Evolutionary conservation across 179 eudicot species (phyloP).

Genomic region (Silene coronaria): DNA sequence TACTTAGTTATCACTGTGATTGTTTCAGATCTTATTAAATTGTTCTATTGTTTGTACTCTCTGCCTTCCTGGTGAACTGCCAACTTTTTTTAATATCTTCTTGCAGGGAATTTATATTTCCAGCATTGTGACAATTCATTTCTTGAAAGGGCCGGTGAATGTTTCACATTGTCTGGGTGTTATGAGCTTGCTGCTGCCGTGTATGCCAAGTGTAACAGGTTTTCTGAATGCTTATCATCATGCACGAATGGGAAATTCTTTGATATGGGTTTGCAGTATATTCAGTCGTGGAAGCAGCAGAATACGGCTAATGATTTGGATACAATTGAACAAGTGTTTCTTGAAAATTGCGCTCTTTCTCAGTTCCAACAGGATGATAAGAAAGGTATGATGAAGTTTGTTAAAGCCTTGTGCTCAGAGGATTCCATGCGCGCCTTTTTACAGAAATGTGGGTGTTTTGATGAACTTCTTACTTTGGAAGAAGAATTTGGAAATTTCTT

Average conservation of each 20-base stretch:
- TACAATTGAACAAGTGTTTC: slow-evolving; percentile 39
- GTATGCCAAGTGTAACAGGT: slow-evolving; percentile 46
- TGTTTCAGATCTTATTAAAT: too few relatives aligned
- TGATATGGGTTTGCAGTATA: slow-evolving; percentile 52
- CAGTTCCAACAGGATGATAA: slow-evolving; percentile 30
- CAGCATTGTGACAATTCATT: slow-evolving; percentile 39
- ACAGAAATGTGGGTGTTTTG: slow-evolving; percentile 31
- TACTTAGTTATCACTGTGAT: neutral
- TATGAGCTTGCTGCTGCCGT: slow-evolving; percentile 53
- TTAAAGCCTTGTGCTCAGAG: slow-evolving; percentile 44
- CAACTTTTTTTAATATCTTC: too few relatives aligned
- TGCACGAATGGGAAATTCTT: slow-evolving; percentile 53
- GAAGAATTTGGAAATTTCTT: slow-evolving; percentile 46
- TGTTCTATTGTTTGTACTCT: neutral
- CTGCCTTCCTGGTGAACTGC: neutral
- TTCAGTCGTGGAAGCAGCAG: slow-evolving; percentile 50
- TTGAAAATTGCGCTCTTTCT: slow-evolving; percentile 46
- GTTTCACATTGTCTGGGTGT: slow-evolving; percentile 49
- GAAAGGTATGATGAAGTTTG: slow-evolving; percentile 47
- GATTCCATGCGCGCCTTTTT: slow-evolving; percentile 41
- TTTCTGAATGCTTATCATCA: slow-evolving; percentile 48
- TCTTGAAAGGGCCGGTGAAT: slow-evolving; percentile 51
- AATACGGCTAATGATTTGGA: slow-evolving; percentile 25
- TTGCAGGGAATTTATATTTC: slow-evolving; percentile 47
- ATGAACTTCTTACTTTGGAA: slow-evolving; percentile 46